phyloP scores from a whole-genome alignment of 768 basidiomycete genomes.

The Polyporus arcularius region DNA sequence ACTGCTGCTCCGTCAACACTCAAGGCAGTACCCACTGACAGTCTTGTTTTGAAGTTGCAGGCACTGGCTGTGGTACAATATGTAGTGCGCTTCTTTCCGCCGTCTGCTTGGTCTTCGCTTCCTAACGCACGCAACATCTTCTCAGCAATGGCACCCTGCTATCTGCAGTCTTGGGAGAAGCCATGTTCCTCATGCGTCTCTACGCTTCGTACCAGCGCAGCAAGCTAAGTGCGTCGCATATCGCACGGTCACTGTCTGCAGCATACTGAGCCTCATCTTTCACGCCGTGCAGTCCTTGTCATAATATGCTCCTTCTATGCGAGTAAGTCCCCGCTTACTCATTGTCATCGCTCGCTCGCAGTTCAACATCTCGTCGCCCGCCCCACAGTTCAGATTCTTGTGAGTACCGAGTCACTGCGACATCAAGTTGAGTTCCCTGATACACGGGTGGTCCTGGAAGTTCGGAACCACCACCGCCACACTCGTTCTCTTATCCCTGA shows the following conservation, averaged over 20 bases:
- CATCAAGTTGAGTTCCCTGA: too few species aligned
- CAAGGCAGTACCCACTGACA: background rate
- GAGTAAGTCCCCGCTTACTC: background rate
- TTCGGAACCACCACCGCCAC: background rate
- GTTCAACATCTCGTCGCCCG: background rate
- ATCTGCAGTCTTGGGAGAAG: constrained; percentile 6
- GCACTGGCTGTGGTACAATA: constrained; percentile 10
- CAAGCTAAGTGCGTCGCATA: background rate
- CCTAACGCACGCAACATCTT: background rate
- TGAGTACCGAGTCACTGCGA: background rate
- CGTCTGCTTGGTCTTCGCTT: too few species aligned
- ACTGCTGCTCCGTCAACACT: too few species aligned
- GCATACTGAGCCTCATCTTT: background rate
- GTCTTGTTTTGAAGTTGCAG: background rate
- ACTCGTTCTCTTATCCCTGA: background rate
- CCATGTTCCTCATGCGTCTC: constrained; percentile 10
- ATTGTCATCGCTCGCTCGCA: background rate
- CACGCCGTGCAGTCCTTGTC: background rate
- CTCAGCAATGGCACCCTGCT: constrained; percentile 11
- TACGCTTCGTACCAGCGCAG: constrained; percentile 11
- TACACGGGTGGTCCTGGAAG: background rate
- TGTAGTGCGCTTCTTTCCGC: background rate
- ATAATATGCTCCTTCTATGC: background rate
- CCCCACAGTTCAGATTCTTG: constrained; percentile 3
- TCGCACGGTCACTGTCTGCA: background rate